Evolutionary conservation across 208 protist genomes (phyloP).

Genomic region (Trypanosoma rangeli): DNA sequence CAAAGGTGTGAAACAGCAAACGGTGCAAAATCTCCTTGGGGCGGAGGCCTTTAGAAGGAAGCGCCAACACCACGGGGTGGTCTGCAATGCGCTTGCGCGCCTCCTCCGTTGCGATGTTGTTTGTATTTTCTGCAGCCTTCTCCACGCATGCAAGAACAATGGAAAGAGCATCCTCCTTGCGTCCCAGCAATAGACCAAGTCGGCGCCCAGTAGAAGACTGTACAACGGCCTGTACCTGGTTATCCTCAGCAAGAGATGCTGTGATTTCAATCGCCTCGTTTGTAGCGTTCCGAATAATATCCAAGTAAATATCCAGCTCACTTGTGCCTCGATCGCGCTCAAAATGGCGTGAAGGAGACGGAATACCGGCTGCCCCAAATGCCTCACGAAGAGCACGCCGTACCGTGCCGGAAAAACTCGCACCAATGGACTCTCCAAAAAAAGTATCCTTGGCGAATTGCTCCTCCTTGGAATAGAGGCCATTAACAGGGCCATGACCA

Average conservation of each 20-base stretch:
- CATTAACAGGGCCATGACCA: neutral
- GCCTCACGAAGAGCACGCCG: constrained; percentile 51
- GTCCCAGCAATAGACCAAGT: constrained; percentile 14
- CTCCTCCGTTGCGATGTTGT: constrained; percentile 23
- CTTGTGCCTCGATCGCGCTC: constrained; percentile 12
- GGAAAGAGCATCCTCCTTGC: constrained; percentile 25
- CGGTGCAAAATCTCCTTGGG: constrained; percentile 49
- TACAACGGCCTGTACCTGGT: constrained; percentile 12
- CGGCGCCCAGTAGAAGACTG: constrained; percentile 8
- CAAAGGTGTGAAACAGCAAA: constrained; percentile 65
- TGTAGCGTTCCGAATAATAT: constrained; percentile 22
- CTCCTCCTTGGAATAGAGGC: constrained; percentile 29
- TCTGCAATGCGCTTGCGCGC: constrained; percentile 27
- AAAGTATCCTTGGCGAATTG: constrained; percentile 40
- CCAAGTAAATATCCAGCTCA: constrained; percentile 27
- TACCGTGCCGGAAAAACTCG: constrained; percentile 20
- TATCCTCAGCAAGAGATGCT: constrained; percentile 11
- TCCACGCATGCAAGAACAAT: constrained; percentile 35
- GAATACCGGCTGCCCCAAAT: constrained; percentile 35
- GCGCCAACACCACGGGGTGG: constrained; percentile 48
- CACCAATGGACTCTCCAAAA: constrained; percentile 56
- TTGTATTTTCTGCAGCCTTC: constrained; percentile 30
- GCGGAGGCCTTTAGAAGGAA: constrained; percentile 41
- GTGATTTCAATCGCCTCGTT: constrained; percentile 16
- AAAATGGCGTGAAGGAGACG: constrained; percentile 8